Evolutionary conservation across 768 basidiomycete genomes (phyloP).

Genomic region (Russula sp.): DNA sequence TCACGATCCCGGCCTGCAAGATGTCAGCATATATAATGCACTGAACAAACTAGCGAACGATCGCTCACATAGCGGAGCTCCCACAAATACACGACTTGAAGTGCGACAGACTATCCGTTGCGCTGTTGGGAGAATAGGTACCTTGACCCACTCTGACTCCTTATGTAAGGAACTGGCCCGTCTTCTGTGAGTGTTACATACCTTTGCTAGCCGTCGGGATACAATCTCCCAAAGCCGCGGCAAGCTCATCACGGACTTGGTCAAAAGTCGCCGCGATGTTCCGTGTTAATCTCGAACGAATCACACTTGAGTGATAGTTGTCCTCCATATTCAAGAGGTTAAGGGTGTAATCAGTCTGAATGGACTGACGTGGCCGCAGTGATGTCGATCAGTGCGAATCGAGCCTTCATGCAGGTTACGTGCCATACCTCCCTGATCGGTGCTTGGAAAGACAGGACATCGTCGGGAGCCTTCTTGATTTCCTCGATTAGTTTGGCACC

Average conservation of each 20-base stretch:
- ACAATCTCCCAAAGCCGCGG: constrained; percentile 35
- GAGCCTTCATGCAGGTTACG: constrained; percentile 1
- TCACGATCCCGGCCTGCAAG: constrained; percentile 37
- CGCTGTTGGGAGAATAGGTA: constrained; percentile 24
- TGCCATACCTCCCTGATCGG: constrained; percentile 35
- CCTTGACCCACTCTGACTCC: constrained; percentile 34
- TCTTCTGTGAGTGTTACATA: neutral
- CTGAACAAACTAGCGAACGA: neutral
- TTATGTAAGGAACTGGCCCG: neutral
- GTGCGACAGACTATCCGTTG: constrained; percentile 2
- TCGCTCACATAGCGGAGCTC: constrained; percentile 37
- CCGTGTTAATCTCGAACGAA: constrained; percentile 33
- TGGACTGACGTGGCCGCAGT: constrained; percentile 26
- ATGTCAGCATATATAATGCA: neutral
- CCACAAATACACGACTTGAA: constrained; percentile 33
- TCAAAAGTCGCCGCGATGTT: constrained; percentile 36
- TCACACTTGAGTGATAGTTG: constrained; percentile 30
- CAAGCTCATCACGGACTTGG: constrained; percentile 42
- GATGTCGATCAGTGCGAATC: neutral
- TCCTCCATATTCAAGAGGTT: constrained; percentile 30
- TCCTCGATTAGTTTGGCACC: constrained; percentile 35
- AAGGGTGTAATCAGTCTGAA: constrained; percentile 38
- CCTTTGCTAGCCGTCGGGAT: constrained; percentile 28
- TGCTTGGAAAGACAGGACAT: constrained; percentile 33
- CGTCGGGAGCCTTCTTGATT: constrained; percentile 36